Evolutionary conservation across 2,329 filamentous ascomycete genomes (phyloP), one percentile per base, ranked within the genome.

Genomic region (Rutstroemia sp.): DNA sequence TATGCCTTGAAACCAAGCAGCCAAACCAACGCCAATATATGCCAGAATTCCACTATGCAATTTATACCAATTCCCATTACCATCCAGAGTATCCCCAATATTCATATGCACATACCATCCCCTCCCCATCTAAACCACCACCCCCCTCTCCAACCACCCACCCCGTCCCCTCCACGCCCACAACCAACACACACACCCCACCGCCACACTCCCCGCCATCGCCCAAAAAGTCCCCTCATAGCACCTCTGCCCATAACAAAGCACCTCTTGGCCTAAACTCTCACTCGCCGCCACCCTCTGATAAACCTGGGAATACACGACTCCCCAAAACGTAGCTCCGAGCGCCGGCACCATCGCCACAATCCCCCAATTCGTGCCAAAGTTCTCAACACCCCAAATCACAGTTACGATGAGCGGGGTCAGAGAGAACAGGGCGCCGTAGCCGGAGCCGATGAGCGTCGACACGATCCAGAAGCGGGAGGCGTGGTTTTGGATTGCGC

Each of bases 371-470:
- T 99, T 97, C 0, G 94, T 99, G 57, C 90, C 94, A 69, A 99
- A 97, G 70, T 97, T 99, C 75, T 97, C 92, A 0, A 96, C 91
- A 25, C 94, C 94, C 94, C 94, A 99, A 47, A 99, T 92, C 9
- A 96, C 91, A n/a, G 86, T 90, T 64, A 96, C 87, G 56, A 97
- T 89, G 62, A 97, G 92, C 2, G 94, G 94, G 0, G 88, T 88
- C 5, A 97, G 79, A 48, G 84, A 88, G 75, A 97, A 99, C 21
- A 92, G 83, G 34, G 92, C 92, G 46, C 94, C 94, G 68, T 99
- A 97, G 46, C 94, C 94, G 1, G 91, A 86, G 6, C 94, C 94
- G 6, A 99, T 84, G 1, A 92, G 78, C 0, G 87, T 82, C 0
- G 90, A 95, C 8, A 95, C 88, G 48, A 92, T 73, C 80, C 91